Conservation (phyloP, 2,329 filamentous ascomycete genomes). For the Hypoxylon sp. region DNA sequence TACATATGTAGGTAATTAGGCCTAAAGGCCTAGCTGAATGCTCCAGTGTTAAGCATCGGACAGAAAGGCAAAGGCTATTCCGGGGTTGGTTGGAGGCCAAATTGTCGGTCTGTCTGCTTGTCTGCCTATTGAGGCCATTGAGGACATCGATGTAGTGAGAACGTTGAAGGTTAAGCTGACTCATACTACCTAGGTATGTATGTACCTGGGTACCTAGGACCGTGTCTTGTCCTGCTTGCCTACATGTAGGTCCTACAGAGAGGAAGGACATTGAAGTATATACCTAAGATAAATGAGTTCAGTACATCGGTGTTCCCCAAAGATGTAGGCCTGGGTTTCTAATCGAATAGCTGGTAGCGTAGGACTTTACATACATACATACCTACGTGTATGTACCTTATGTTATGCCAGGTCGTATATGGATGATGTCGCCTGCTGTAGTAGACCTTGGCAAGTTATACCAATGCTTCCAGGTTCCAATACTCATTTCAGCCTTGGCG, state of each 20-base stretch:
- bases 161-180: neutral
- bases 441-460: conserved; percentile 1
- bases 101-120: conserved; percentile 4
- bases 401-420: neutral
- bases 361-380: neutral
- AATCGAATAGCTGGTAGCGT: neutral
- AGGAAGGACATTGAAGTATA: neutral
- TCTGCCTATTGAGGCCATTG: neutral
- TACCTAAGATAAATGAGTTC: neutral
- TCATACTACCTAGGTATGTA: conserved; percentile 5
- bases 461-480: neutral
- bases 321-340: no score
- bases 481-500: conserved; percentile 5
- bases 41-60: neutral
- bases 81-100: conserved; percentile 1
- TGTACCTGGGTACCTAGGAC: conserved; percentile 4
- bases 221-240: neutral
- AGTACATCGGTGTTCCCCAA: neutral
- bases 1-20: neutral
- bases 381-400: no score
- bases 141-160: neutral
- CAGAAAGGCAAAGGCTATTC: conserved; percentile 7
- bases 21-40: conserved; percentile 1
- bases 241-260: conserved; percentile 1
- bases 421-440: neutral